Base-by-base conservation (phyloP, 306 rosid genomes). In the Vigna nakashimae region DNA sequence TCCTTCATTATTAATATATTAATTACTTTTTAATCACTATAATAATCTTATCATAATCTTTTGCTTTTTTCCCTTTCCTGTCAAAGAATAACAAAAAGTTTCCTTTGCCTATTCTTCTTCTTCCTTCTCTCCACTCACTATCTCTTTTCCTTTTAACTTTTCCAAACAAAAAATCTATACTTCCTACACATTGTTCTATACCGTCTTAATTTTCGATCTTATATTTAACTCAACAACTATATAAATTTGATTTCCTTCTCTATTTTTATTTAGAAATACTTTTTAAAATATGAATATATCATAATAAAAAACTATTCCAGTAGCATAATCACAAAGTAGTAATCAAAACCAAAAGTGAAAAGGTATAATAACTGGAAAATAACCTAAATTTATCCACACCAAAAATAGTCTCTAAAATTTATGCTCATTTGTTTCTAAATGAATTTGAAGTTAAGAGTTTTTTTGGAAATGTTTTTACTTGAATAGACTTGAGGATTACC, bases 31-130 rank as follows among this genome's bases (percentile, higher is more conserved):
- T 10, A 45, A 45, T 45, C 12, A 45, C 14, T 45, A 48, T 36
- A 7, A 12, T 26, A 7, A 12, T 26, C 8, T 28, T 34, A 11
- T 40, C 30, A 57, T 59, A 8, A 73, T 45, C 40, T 50, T 43
- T 64, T 6, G 6, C 46, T 16, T 28, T 57, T 7, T 24, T 22
- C 48, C 40, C 50, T 77, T 2, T 8, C n/a, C 48, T 10, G 48
- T 9, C 4, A 43, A 43, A 43, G 48, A 43, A 43, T 6, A 12
- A 43, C 2, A 22, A 5, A 42, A 43, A 67, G 30, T 60, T 5
- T 8, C 48, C 36, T 68, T 77, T 77, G 51, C 60, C 22, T 65
- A 66, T 65, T 77, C 81, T 66, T 38, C 26, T 26, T 38, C 26
- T 26, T 77, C 53, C n/a, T 0, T 10, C 74, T 65, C 20, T 63